Conservation (phyloP, 2,329 filamentous ascomycete species). For the Magnaporthiopsis incrustans region DNA sequence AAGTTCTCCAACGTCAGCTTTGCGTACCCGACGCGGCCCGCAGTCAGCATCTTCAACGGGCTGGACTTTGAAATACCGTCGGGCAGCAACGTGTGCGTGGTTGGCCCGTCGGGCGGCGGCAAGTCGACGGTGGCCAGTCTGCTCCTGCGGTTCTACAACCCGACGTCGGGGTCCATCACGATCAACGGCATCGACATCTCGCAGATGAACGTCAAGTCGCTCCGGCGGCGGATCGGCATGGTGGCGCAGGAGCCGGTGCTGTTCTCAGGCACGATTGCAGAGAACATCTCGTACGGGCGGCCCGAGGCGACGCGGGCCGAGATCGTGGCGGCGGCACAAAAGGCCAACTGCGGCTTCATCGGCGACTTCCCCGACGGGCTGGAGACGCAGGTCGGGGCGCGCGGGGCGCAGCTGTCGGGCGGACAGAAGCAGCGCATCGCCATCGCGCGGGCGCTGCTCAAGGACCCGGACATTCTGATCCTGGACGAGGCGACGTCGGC, state of each 20-base stretch:
- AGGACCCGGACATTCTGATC: slow-evolving; percentile 93
- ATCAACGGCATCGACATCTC: slow-evolving; percentile 81
- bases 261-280: slow-evolving; percentile 75
- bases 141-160: slow-evolving; percentile 83
- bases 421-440: slow-evolving; percentile 98
- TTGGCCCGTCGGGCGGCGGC: slow-evolving; percentile 90
- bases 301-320: slow-evolving; percentile 70
- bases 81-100: slow-evolving; percentile 91
- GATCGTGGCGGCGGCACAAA: slow-evolving; percentile 77
- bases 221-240: slow-evolving; percentile 86
- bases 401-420: slow-evolving; percentile 88
- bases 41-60: slow-evolving; percentile 83
- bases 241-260: slow-evolving; percentile 94
- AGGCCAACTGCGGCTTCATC: slow-evolving; percentile 95
- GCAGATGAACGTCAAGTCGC: slow-evolving; percentile 84
- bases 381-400: slow-evolving; percentile 85
- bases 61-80: slow-evolving; percentile 87
- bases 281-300: slow-evolving; percentile 87
- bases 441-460: slow-evolving; percentile 88
- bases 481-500: slow-evolving; percentile 95
- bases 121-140: slow-evolving; percentile 95
- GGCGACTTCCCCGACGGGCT: slow-evolving; percentile 93
- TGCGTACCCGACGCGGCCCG: slow-evolving; percentile 87
- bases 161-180: slow-evolving; percentile 65
- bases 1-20: slow-evolving; percentile 81